phyloP scores from a whole-genome alignment of 129 eudicot genomes.

The Scalesia atractyloides region DNA sequence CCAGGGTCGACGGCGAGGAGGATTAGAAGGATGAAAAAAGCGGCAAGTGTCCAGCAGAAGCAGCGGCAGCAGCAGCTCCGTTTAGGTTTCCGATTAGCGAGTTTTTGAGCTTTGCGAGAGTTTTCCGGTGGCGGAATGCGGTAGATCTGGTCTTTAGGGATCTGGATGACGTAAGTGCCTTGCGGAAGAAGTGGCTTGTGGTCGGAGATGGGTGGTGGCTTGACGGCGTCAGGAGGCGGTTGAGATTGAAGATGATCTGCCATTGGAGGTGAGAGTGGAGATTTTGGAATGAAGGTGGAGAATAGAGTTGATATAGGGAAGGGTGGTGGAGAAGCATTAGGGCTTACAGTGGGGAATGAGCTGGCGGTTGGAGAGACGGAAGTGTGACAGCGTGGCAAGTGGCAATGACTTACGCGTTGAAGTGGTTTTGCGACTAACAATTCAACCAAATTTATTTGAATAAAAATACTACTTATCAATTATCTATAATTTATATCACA shows the following conservation, averaged over 20 bases:
- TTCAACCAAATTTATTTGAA: too few relatives aligned
- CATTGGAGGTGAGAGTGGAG: too few relatives aligned
- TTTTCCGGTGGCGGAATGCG: constrained; percentile 82
- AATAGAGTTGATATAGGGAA: not conserved
- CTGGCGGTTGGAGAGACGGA: constrained; percentile 17
- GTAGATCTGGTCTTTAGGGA: constrained; percentile 79
- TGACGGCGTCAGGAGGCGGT: not conserved
- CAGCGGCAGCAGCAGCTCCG: constrained; percentile 58
- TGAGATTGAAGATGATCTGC: constrained; percentile 14
- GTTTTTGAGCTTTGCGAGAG: constrained; percentile 29
- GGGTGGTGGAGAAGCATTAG: constrained; percentile 26
- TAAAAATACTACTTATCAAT: too few relatives aligned
- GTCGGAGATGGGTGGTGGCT: constrained; percentile 20
- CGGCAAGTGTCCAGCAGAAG: constrained; percentile 43
- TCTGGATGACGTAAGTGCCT: constrained; percentile 67
- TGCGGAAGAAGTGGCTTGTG: constrained; percentile 48
- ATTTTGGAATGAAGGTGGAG: constrained; percentile 35
- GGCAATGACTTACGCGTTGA: constrained; percentile 10
- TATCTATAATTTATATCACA: too few relatives aligned
- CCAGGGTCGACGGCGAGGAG: constrained; percentile 48
- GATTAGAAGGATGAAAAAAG: constrained; percentile 41
- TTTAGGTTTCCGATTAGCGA: constrained; percentile 36
- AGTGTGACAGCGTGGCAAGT: constrained; percentile 14
- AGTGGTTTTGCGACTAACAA: not conserved
- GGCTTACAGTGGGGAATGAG: constrained; percentile 29